Percentiles rank a stretch among this genome's conserved stretches.
Conservation (phyloP, 1,284 basidiomycete genomes). For the Neotropicomus parvogracilis region DNA sequence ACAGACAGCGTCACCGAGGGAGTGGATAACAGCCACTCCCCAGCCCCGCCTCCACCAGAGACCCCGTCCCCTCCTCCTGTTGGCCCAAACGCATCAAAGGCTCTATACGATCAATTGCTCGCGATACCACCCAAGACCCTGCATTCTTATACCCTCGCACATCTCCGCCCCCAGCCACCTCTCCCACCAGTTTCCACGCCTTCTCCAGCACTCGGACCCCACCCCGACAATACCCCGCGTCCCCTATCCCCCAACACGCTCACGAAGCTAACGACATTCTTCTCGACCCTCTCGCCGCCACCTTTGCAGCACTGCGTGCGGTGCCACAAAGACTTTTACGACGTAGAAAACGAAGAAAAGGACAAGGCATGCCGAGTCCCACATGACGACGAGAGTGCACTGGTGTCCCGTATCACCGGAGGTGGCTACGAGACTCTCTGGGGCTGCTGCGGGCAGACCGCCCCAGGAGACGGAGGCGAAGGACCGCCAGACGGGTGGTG, state of each 20-base stretch:
- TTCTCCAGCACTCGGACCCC: not conserved
- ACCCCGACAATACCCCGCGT: conserved; percentile 16
- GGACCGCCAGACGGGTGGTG: conserved; percentile 82
- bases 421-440: conserved; percentile 53
- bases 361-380: conserved; percentile 52
- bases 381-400: conserved; percentile 53
- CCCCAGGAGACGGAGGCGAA: conserved; percentile 71
- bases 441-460: conserved; percentile 66
- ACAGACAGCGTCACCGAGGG: conserved; percentile 11
- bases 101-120: conserved; percentile 49
- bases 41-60: conserved; percentile 17
- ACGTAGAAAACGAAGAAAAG: conserved; percentile 48
- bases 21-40: conserved; percentile 2
- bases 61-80: conserved; percentile 27
- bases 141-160: conserved; percentile 56
- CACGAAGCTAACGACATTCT: conserved; percentile 50
- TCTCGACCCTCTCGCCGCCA: conserved; percentile 56
- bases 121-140: conserved; percentile 64
- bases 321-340: conserved; percentile 62
- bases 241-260: conserved; percentile 34
- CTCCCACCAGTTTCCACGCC: conserved; percentile 13
- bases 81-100: conserved; percentile 24
- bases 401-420: conserved; percentile 43
- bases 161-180: conserved; percentile 35
- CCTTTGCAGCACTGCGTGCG: conserved; percentile 67